phyloP scores from a whole-genome alignment of 1,284 basidiomycete genomes.

The Pterulicium gracile region DNA sequence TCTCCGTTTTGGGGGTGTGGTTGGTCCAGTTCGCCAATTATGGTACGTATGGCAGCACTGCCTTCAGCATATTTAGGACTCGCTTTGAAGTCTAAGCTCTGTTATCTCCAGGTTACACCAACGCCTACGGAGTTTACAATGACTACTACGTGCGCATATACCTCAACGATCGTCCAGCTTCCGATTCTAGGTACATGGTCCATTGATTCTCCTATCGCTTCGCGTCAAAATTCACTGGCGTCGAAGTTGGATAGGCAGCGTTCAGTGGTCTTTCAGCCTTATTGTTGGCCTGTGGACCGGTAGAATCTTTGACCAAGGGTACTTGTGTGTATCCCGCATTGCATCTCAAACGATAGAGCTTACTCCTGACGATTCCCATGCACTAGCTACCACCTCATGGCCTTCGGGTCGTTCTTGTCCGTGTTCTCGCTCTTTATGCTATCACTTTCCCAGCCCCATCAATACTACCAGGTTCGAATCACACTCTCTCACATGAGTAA shows the following conservation, averaged over 20 bases:
- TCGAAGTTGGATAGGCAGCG: conserved; percentile 34
- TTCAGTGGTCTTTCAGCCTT: conserved; percentile 32
- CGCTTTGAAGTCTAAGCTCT: too few relatives aligned
- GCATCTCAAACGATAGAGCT: conserved; percentile 6
- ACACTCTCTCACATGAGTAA: neutral
- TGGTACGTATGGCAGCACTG: neutral
- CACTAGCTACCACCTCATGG: conserved; percentile 26
- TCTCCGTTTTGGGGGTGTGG: neutral
- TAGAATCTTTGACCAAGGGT: conserved; percentile 30
- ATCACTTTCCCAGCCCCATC: conserved; percentile 22
- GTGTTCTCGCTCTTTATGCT: conserved; percentile 31
- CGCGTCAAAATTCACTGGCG: neutral
- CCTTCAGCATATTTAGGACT: neutral
- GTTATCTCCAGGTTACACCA: conserved; percentile 22
- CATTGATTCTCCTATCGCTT: neutral
- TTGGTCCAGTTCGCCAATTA: neutral
- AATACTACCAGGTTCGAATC: conserved; percentile 28
- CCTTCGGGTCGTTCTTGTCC: conserved; percentile 24
- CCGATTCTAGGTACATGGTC: conserved; percentile 29
- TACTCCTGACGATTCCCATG: too few relatives aligned
- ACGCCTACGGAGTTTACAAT: conserved; percentile 31
- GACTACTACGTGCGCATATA: conserved; percentile 38
- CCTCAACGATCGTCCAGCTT: conserved; percentile 28
- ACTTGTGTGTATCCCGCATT: conserved; percentile 22
- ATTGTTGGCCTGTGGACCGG: conserved; percentile 28